These are phyloP conservation scores for Aegilops speltoides DNA, from an alignment of 176 grass and related monocot genomes.

Conservation along the genomic window DNA sequence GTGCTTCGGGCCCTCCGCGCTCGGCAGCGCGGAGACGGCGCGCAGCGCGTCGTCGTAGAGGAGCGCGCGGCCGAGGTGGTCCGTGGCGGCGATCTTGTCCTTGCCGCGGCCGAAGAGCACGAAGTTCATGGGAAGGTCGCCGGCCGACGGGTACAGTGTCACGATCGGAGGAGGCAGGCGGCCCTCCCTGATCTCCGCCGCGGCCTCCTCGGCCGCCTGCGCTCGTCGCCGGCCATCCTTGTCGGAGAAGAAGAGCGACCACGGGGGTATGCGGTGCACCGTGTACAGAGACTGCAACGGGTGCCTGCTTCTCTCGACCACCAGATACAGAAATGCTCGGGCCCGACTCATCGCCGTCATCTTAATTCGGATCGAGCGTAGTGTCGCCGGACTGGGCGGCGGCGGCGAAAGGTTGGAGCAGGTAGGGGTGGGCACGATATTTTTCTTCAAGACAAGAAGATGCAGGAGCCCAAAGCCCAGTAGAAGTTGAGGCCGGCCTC, in stretches of 20 bases:
- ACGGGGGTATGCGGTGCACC: slow-evolving; percentile 1
- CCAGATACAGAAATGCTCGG: neutral
- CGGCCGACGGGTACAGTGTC: neutral
- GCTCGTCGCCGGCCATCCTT: neutral
- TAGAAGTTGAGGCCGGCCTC: no score
- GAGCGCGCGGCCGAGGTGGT: neutral
- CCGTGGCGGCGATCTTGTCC: slow-evolving; percentile 7
- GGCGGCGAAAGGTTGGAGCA: neutral
- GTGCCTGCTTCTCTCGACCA: slow-evolving; percentile 4
- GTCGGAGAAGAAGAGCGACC: neutral
- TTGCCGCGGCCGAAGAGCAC: slow-evolving; percentile 14
- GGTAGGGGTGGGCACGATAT: neutral
- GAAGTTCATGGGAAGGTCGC: neutral
- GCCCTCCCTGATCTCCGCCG: neutral
- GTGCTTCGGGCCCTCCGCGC: neutral
- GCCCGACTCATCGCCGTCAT: neutral
- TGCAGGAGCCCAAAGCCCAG: neutral
- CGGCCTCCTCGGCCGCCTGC: neutral
- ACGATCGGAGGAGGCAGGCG: neutral
- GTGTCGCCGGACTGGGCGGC: neutral
- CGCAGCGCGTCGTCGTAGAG: slow-evolving; percentile 1
- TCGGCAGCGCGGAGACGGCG: neutral
- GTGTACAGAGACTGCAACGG: slow-evolving; percentile 1
- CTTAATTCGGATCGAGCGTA: neutral
- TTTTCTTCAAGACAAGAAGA: neutral